phyloP scores from a whole-genome alignment of 305 asterid species.

The Fraxinus albicans region DNA sequence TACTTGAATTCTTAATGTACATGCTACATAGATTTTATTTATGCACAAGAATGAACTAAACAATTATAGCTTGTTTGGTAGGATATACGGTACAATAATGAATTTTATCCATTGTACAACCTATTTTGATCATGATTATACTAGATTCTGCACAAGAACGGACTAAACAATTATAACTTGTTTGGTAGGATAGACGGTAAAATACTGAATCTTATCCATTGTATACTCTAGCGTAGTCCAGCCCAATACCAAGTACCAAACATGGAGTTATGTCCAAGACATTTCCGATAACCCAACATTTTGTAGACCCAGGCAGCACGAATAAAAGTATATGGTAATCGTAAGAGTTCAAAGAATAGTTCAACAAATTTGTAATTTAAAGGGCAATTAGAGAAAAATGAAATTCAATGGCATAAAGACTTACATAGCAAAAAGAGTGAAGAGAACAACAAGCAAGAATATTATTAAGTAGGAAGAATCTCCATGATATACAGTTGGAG shows the following conservation, averaged over 20 bases:
- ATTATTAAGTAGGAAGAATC: slow-evolving; percentile 26
- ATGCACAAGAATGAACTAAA: not conserved
- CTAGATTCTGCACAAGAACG: not conserved
- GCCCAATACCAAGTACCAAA: not conserved
- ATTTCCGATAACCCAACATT: not conserved
- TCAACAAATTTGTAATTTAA: not conserved
- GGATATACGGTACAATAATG: too few relatives aligned
- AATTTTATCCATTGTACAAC: not conserved
- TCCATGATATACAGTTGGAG: slow-evolving; percentile 25
- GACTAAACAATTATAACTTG: not conserved
- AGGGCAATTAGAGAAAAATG: not conserved
- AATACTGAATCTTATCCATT: not conserved
- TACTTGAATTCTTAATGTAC: too few relatives aligned
- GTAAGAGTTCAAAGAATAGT: not conserved
- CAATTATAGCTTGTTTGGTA: not conserved
- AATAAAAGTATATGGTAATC: not conserved
- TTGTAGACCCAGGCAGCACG: not conserved
- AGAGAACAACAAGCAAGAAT: slow-evolving; percentile 38
- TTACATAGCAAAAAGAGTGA: slow-evolving; percentile 54
- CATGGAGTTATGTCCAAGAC: not conserved
- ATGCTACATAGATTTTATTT: not conserved
- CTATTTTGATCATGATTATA: too few relatives aligned
- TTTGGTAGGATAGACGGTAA: not conserved
- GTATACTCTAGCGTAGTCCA: not conserved
- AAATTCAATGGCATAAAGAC: not conserved